Evolutionary conservation across 805 yeast genomes (phyloP).

Genomic region (Candida michaelii): DNA sequence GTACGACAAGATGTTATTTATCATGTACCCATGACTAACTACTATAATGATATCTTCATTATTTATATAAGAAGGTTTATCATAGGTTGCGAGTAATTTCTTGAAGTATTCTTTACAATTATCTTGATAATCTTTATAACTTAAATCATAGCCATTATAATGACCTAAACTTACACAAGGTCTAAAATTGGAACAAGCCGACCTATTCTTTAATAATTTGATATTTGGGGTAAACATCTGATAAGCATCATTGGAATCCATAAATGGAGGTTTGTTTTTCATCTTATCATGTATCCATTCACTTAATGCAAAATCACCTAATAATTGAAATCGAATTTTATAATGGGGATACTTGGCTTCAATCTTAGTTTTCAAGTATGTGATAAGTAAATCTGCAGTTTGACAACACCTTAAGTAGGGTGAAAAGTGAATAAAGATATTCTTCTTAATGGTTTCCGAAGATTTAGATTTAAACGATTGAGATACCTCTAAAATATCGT

Average conservation of each 20-base stretch:
- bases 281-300: slow-evolving; percentile 48
- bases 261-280: slow-evolving; percentile 42
- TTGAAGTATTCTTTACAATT: slow-evolving; percentile 40
- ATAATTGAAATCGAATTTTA: slow-evolving; percentile 35
- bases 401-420: slow-evolving; percentile 47
- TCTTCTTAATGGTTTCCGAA: slow-evolving; percentile 22
- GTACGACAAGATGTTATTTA: slow-evolving; percentile 37
- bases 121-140: slow-evolving; percentile 39
- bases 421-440: slow-evolving; percentile 39
- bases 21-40: slow-evolving; percentile 43
- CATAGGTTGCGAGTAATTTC: slow-evolving; percentile 43
- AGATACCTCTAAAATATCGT: slow-evolving; percentile 24
- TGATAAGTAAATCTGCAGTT: slow-evolving; percentile 39
- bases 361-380: slow-evolving; percentile 26
- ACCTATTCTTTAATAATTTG: slow-evolving; percentile 32
- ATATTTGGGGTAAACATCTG: slow-evolving; percentile 46
- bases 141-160: slow-evolving; percentile 41
- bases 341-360: slow-evolving; percentile 25
- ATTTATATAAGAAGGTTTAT: slow-evolving; percentile 30
- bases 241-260: slow-evolving; percentile 45
- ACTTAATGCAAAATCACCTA: slow-evolving; percentile 45
- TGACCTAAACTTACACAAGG: slow-evolving; percentile 44
- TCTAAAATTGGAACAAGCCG: slow-evolving; percentile 38
- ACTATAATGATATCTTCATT: slow-evolving; percentile 38
- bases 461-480: slow-evolving; percentile 18